A percentile compares a stretch with the other conserved stretches of the same genome.
Conservation (phyloP, 1,284 basidiomycete species). For the Cryptococcus floricola region DNA sequence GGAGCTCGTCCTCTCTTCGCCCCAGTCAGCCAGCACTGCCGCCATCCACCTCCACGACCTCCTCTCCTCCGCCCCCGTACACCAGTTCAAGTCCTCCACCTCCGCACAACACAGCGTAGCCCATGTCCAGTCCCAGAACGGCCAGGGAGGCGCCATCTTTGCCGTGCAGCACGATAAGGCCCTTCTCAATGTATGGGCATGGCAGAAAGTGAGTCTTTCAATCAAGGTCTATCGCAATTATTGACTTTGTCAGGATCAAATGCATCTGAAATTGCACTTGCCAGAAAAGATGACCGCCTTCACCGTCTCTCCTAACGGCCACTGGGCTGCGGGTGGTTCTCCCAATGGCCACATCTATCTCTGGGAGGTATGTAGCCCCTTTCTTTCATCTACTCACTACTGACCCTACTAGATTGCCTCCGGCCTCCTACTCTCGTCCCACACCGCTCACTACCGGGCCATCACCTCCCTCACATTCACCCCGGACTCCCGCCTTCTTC, state of each 20-base stretch:
- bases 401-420: conserved; percentile 65
- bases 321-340: conserved; percentile 81
- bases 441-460: conserved; percentile 92
- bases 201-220: conserved; percentile 46
- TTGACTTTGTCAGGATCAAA: conserved; percentile 64
- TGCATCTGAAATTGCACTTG: conserved; percentile 76
- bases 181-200: conserved; percentile 49
- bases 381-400: background rate
- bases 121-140: conserved; percentile 33
- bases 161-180: conserved; percentile 51
- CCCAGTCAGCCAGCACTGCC: conserved; percentile 35
- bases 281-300: conserved; percentile 84
- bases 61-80: conserved; percentile 42
- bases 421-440: conserved; percentile 79
- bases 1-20: conserved; percentile 44
- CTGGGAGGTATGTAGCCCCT: conserved; percentile 73
- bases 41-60: conserved; percentile 49
- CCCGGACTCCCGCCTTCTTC: conserved; percentile 68
- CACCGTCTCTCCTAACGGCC: conserved; percentile 65
- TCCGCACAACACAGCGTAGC: conserved; percentile 34
- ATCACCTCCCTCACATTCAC: conserved; percentile 80
- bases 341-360: conserved; percentile 83
- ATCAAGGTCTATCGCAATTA: background rate
- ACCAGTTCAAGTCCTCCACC: conserved; percentile 48
- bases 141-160: conserved; percentile 45